phyloP scores from a whole-genome alignment of 345 rosid species.

The Moricandia arvensis region DNA sequence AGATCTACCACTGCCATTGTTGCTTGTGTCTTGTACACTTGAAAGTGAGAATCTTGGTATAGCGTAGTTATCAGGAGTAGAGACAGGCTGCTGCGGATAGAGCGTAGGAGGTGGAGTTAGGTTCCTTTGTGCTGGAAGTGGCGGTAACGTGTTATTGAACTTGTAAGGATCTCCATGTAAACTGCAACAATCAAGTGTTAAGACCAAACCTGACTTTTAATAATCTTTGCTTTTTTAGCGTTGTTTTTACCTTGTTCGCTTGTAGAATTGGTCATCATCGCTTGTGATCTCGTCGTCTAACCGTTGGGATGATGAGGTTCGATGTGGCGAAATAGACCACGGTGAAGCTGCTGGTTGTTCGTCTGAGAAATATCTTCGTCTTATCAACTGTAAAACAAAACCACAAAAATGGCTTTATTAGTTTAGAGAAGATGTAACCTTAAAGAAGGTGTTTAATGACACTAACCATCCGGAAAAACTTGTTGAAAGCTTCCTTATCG shows the following conservation, averaged over 20 bases:
- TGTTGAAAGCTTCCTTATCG: conserved; percentile 89
- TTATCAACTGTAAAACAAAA: conserved; percentile 60
- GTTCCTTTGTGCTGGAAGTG: conserved; percentile 91
- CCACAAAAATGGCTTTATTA: not conserved
- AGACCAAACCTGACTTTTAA: not conserved
- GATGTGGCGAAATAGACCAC: conserved; percentile 71
- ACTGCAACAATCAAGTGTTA: conserved; percentile 44
- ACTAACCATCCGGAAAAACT: conserved; percentile 80
- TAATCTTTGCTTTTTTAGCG: not conserved
- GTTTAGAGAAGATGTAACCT: not conserved
- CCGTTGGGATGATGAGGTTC: conserved; percentile 54
- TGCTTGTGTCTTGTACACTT: conserved; percentile 54
- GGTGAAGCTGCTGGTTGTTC: conserved; percentile 67
- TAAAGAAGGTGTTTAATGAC: not conserved
- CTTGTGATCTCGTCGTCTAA: conserved; percentile 68
- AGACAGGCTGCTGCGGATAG: conserved; percentile 91
- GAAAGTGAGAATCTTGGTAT: conserved; percentile 67
- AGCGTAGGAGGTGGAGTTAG: conserved; percentile 96
- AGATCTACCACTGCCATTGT: conserved; percentile 54
- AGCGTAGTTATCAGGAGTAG: conserved; percentile 58
- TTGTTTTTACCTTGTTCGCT: conserved; percentile 50
- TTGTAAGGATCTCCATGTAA: conserved; percentile 58
- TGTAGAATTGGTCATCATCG: conserved; percentile 71
- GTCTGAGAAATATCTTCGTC: conserved; percentile 92
- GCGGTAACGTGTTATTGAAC: conserved; percentile 71